Conservation (phyloP, 129 eudicot species). For the Pseudognaphalium luteoalbum region DNA sequence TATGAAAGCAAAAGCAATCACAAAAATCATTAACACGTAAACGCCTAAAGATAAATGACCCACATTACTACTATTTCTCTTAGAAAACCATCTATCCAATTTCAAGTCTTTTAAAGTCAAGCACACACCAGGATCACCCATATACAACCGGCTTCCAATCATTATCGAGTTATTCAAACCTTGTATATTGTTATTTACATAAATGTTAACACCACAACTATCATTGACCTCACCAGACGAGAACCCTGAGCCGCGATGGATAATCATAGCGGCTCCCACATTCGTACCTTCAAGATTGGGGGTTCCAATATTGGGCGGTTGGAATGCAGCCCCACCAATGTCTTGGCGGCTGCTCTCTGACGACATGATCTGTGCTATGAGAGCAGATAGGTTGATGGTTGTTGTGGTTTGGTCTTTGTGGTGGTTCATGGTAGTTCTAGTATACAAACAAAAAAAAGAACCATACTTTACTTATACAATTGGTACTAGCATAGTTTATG, state of each 20-base stretch:
- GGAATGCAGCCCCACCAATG: conserved; percentile 25
- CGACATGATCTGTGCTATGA: conserved; percentile 36
- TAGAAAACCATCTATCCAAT: conserved; percentile 38
- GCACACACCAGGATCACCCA: conserved; percentile 67
- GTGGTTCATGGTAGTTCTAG: conserved; percentile 49
- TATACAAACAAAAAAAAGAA: conserved; percentile 30
- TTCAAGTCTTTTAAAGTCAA: conserved; percentile 41
- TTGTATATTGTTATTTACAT: conserved; percentile 61
- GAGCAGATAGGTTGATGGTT: conserved; percentile 28
- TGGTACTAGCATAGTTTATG: conserved; percentile 24
- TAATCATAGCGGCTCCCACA: conserved; percentile 57
- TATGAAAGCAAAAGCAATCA: conserved; percentile 22
- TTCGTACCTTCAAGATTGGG: conserved; percentile 50
- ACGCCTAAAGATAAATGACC: conserved; percentile 13
- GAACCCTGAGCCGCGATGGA: conserved; percentile 26
- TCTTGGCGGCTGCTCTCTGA: conserved; percentile 27
- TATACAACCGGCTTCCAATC: conserved; percentile 63
- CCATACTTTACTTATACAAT: conserved; percentile 37
- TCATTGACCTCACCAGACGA: conserved; percentile 42
- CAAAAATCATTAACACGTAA: conserved; percentile 22
- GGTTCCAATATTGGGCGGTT: conserved; percentile 21
- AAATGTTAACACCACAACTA: conserved; percentile 57
- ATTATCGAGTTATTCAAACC: conserved; percentile 71
- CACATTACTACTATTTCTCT: conserved; percentile 12
- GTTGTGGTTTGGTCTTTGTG: conserved; percentile 32